These are phyloP conservation scores for Xylaria sp. DNA, from an alignment of 2,329 filamentous ascomycete species.

Conservation along the genomic window DNA sequence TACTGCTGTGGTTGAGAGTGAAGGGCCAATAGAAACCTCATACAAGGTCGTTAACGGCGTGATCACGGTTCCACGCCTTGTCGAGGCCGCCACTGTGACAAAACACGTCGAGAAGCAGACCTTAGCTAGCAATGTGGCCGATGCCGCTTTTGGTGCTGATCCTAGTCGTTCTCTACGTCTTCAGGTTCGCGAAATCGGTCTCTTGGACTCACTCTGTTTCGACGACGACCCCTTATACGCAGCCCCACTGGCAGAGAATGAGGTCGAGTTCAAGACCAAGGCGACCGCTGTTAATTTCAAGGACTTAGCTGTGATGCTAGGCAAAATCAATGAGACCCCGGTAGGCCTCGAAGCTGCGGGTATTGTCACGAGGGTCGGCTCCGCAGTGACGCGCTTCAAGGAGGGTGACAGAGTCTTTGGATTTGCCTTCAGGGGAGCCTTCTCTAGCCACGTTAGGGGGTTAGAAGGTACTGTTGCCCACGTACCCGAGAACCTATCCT, in stretches of 20 bases:
- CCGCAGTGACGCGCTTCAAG: constrained; percentile 33
- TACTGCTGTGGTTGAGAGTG: background rate
- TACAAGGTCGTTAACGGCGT: constrained; percentile 16
- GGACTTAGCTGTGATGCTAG: constrained; percentile 33
- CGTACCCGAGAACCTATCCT: constrained; percentile 32
- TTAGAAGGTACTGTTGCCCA: constrained; percentile 18
- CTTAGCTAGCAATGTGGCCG: constrained; percentile 8
- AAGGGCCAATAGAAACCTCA: constrained; percentile 23
- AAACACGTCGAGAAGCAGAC: constrained; percentile 24
- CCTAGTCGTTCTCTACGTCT: constrained; percentile 24
- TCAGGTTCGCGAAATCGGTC: constrained; percentile 32
- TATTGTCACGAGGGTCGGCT: constrained; percentile 47
- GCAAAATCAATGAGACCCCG: constrained; percentile 29
- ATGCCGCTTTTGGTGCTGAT: constrained; percentile 19
- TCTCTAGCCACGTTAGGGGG: constrained; percentile 32
- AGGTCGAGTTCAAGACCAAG: constrained; percentile 41
- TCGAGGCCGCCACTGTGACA: constrained; percentile 16
- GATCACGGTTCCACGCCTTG: constrained; percentile 17
- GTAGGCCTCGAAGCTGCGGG: constrained; percentile 47
- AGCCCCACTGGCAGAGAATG: constrained; percentile 13
- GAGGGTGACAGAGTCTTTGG: constrained; percentile 26
- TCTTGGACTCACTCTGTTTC: constrained; percentile 40
- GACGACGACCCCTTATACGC: constrained; percentile 34
- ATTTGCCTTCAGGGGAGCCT: constrained; percentile 18
- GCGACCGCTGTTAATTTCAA: constrained; percentile 36